Base-by-base conservation (phyloP, 2,329 filamentous ascomycete genomes). In the Apiospora arundinis region DNA sequence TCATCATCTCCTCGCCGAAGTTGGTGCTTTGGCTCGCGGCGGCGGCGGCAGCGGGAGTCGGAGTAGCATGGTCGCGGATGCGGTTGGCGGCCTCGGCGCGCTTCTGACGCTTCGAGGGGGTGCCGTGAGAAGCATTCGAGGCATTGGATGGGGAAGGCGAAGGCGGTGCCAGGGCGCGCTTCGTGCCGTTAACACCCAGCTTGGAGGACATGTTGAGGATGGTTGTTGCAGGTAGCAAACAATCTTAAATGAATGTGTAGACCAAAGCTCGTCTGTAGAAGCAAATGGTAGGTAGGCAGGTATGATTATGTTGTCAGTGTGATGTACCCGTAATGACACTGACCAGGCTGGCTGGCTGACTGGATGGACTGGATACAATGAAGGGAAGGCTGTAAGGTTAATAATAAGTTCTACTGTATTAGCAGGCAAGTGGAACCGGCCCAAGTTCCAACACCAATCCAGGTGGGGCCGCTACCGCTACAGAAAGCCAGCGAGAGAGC, bases 1-100 rank as follows among this genome's bases (percentile, higher is more conserved):
- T 97, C 85, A 94, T 92, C 80, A 96, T 91, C 81, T 95, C 92
- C 72, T 88, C 88, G 75, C 95, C 94, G 69, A 92, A 93, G 78
- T 92, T 92, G 21, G 91, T 93, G 78, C 92, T 91, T 16, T 87
- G 85, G 66, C 86, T 85, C 21, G 79, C 74, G 44, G 82, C 82
- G 6, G 81, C 81, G 52, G 82, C 80, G 74, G 78, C 76, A 0
- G 78, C 77, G 25, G 79, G 78, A 8, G 74, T 78, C 25, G 78
- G 76, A 1, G 74, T 74, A 23, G 74, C 74, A 63, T 63, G 56
- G 12, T 73, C 75, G 71, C 75, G 74, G 40, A 72, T 71, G n/a
- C 76, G 74, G 23, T 73, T 76, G 71, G 70, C 67, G 40, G 67
- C 52, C 56, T 72, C 73, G 66, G 40, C 88, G 77, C 88, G 86